Conservation (phyloP, 495 filamentous ascomycete genomes). For the Halenospora varia region DNA sequence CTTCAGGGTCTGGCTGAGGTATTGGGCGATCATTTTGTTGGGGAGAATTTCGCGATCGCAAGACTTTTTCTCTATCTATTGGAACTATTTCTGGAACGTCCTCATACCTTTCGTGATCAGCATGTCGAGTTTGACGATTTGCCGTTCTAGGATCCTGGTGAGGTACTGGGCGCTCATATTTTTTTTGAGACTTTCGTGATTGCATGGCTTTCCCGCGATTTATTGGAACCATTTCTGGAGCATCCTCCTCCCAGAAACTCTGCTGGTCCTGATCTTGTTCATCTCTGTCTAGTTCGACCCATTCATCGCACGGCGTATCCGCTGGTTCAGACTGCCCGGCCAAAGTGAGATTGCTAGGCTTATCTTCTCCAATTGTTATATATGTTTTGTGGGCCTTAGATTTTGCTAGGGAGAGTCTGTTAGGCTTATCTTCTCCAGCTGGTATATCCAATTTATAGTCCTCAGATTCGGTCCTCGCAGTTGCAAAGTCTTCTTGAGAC, state of each 20-base stretch:
- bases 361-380: neutral
- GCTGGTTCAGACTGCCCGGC: neutral
- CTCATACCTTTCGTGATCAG: slow-evolving; percentile 11
- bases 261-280: neutral
- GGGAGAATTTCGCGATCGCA: neutral
- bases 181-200: neutral
- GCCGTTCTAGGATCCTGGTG: neutral
- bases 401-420: neutral
- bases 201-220: neutral
- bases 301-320: neutral
- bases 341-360: neutral
- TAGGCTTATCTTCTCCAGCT: neutral
- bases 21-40: neutral
- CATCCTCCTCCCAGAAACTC: neutral
- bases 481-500: neutral
- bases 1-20: neutral
- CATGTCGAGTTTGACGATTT: slow-evolving; percentile 1
- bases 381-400: neutral
- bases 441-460: neutral
- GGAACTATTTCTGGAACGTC: neutral
- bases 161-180: neutral
- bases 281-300: neutral
- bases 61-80: neutral
- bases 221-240: neutral
- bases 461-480: neutral